Percentiles rank a stretch among this genome's conserved stretches.
These are phyloP conservation scores for Pisolithus orientalis DNA, from an alignment of 768 basidiomycete genomes.

Conservation along the genomic window DNA sequence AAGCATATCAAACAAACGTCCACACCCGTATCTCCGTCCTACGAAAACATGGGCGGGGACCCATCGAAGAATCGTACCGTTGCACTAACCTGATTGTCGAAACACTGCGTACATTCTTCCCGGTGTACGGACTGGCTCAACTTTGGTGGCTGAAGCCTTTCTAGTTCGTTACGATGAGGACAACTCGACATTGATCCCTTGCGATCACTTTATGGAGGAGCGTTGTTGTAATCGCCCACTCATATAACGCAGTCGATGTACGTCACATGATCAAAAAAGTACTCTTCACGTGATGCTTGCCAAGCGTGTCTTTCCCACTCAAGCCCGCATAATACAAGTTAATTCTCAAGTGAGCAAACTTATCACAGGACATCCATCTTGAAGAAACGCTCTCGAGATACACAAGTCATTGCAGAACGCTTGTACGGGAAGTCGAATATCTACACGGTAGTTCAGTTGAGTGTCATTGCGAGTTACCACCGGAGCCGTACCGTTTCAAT, in stretches of 20 bases:
- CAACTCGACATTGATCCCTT: conserved; percentile 29
- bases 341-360: neutral
- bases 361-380: conserved; percentile 15
- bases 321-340: too few species aligned
- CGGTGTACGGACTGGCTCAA: conserved; percentile 73
- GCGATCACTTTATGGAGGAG: conserved; percentile 3
- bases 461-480: too few species aligned
- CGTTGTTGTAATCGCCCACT: too few species aligned
- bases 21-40: conserved; percentile 73
- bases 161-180: conserved; percentile 46
- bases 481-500: conserved; percentile 10
- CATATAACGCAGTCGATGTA: too few species aligned
- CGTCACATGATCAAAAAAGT: too few species aligned
- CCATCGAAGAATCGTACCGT: neutral
- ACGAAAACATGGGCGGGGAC: conserved; percentile 1
- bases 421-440: conserved; percentile 23
- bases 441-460: conserved; percentile 3
- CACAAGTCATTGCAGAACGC: conserved; percentile 10
- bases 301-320: too few species aligned
- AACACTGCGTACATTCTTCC: conserved; percentile 97
- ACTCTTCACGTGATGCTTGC: too few species aligned
- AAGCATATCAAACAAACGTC: conserved; percentile 92
- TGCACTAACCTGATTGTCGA: conserved; percentile 75
- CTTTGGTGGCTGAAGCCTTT: conserved; percentile 47
- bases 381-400: conserved; percentile 19